Evolutionary conservation across 805 yeast species (phyloP).

Genomic region (Saturnispora besseyi): DNA sequence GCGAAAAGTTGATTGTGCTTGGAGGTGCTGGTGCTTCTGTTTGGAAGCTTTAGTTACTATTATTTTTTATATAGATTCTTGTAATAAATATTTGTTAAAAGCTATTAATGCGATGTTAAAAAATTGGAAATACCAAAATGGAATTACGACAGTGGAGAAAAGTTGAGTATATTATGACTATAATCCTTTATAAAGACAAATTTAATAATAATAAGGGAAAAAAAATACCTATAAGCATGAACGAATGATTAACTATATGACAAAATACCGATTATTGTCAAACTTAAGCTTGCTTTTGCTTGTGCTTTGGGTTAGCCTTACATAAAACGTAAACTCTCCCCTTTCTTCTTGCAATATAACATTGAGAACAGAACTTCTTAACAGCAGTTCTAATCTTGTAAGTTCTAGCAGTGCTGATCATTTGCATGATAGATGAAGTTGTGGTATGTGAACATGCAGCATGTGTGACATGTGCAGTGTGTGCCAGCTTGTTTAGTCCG

Average conservation of each 20-base stretch:
- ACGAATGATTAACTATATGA: background rate
- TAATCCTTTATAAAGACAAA: background rate
- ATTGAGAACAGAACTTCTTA: conserved; percentile 86
- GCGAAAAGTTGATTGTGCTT: conserved; percentile 33
- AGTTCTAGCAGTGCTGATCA: conserved; percentile 39
- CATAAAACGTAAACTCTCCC: conserved; percentile 92
- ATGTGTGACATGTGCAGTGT: conserved; percentile 9
- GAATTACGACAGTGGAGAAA: background rate
- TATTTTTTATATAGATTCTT: background rate
- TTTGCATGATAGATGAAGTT: conserved; percentile 9
- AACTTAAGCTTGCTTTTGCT: conserved; percentile 75
- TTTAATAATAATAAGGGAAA: background rate
- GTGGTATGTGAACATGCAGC: conserved; percentile 6
- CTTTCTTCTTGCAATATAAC: conserved; percentile 88
- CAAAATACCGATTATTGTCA: background rate
- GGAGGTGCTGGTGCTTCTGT: conserved; percentile 74
- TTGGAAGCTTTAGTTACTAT: conserved; percentile 13
- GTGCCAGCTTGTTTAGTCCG: conserved; percentile 18
- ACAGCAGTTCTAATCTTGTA: conserved; percentile 91
- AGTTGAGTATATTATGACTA: background rate
- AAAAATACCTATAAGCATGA: background rate
- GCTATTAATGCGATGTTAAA: background rate
- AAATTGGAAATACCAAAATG: conserved; percentile 2
- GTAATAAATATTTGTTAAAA: background rate
- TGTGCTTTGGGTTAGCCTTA: conserved; percentile 86